These are phyloP conservation scores for Euphorbia peplus DNA, from an alignment of 345 rosid genomes.

Conservation along the genomic window DNA sequence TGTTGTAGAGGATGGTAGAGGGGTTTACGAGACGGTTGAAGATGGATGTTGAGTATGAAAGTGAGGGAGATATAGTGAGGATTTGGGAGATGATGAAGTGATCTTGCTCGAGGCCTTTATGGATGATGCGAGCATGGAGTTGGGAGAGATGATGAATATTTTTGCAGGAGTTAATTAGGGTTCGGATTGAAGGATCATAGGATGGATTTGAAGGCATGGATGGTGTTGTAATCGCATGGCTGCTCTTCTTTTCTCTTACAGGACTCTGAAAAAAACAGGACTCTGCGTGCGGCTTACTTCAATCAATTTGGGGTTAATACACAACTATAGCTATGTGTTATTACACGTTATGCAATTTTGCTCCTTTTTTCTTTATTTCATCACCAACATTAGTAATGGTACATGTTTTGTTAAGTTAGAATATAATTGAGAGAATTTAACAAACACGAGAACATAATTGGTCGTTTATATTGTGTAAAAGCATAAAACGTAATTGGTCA, in stretches of 20 bases:
- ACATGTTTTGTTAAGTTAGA: too few species aligned
- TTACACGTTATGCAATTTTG: too few species aligned
- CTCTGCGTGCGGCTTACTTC: neutral
- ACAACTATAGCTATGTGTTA: too few species aligned
- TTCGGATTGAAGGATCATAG: conserved; percentile 37
- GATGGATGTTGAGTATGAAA: conserved; percentile 45
- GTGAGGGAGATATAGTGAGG: conserved; percentile 35
- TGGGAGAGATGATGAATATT: conserved; percentile 45
- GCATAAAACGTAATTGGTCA: too few species aligned
- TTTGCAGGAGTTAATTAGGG: conserved; percentile 54
- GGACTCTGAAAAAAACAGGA: too few species aligned
- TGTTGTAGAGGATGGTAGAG: conserved; percentile 53
- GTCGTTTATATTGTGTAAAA: too few species aligned
- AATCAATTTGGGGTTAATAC: neutral
- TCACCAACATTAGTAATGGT: too few species aligned
- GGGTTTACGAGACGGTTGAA: conserved; percentile 48
- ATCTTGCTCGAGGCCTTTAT: conserved; percentile 73
- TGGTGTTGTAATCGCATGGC: conserved; percentile 6
- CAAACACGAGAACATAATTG: too few species aligned
- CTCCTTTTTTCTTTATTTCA: too few species aligned
- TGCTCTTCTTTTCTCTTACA: neutral
- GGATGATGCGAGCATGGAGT: conserved; percentile 64
- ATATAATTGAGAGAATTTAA: too few species aligned
- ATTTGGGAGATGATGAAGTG: conserved; percentile 48
- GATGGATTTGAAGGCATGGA: conserved; percentile 14